A percentile compares a stretch with the other conserved stretches of the same genome.
Conservation (phyloP, 2,329 filamentous ascomycete species). For the Celoporthe dispersa region DNA sequence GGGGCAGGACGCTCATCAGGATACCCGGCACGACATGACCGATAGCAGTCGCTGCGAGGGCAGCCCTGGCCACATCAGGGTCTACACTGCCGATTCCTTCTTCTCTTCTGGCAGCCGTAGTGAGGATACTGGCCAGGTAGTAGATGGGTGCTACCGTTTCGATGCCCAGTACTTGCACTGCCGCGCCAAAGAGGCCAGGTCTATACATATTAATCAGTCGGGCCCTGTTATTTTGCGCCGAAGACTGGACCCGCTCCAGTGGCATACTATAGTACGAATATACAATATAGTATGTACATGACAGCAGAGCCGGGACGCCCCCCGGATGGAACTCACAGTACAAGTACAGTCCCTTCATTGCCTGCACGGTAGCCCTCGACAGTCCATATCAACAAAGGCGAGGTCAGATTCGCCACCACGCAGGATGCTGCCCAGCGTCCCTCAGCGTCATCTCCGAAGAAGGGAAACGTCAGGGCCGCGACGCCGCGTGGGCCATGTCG, state of each 20-base stretch:
- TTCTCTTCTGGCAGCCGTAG: neutral
- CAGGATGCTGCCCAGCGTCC: conserved; percentile 8
- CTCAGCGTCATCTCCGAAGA: conserved; percentile 15
- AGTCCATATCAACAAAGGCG: conserved; percentile 28
- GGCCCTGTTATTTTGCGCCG: neutral
- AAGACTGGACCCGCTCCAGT: neutral
- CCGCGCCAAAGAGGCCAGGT: neutral
- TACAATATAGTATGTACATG: neutral
- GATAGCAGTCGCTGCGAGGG: conserved; percentile 17
- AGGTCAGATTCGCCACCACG: conserved; percentile 15
- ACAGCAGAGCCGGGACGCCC: neutral
- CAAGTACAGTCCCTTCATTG: neutral
- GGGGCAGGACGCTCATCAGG: conserved; percentile 13
- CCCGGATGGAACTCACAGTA: conserved; percentile 1
- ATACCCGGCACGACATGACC: conserved; percentile 20
- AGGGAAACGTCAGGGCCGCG: conserved; percentile 13
- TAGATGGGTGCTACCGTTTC: conserved; percentile 22
- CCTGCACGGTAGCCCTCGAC: conserved; percentile 14
- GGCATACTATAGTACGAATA: neutral
- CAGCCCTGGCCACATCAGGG: conserved; percentile 13
- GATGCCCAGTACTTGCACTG: conserved; percentile 20
- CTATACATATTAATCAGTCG: neutral
- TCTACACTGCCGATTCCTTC: neutral
- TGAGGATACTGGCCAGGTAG: conserved; percentile 14
- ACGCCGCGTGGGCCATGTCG: conserved; percentile 2